These are phyloP conservation scores for Yarrowia bubula DNA, from an alignment of 805 yeast genomes.

Conservation along the genomic window DNA sequence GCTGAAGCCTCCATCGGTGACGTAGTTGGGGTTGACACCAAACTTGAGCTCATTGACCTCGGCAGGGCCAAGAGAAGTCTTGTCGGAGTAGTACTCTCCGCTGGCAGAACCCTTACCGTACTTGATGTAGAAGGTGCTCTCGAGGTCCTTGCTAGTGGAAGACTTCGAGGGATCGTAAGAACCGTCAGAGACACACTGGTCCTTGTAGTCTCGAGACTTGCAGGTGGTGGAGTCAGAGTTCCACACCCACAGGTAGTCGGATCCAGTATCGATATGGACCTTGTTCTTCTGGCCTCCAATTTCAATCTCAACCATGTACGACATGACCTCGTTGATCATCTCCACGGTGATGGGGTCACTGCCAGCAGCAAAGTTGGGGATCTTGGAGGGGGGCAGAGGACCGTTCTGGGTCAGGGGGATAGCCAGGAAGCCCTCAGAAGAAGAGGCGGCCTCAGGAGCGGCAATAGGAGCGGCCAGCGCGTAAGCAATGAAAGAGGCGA, in stretches of 20 bases:
- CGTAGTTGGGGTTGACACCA: neutral
- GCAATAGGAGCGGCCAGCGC: conserved; percentile 22
- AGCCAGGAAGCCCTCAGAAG: neutral
- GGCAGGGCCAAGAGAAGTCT: neutral
- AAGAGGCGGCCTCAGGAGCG: neutral
- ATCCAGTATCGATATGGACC: conserved; percentile 1
- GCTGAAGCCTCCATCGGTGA: neutral
- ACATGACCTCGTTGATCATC: conserved; percentile 29
- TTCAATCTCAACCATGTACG: conserved; percentile 35
- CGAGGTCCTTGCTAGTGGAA: neutral
- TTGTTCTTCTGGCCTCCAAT: conserved; percentile 44
- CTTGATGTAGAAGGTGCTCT: neutral
- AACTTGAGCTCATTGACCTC: neutral
- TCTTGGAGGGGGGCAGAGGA: neutral
- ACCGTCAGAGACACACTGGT: neutral
- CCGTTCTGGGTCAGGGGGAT: neutral
- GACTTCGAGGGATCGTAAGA: neutral
- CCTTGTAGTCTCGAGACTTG: neutral
- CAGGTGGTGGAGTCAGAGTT: conserved; percentile 43
- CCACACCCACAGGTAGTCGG: conserved; percentile 14
- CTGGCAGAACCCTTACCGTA: conserved; percentile 2
- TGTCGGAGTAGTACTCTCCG: neutral
- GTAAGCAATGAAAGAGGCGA: neutral
- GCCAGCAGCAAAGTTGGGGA: neutral
- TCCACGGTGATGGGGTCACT: neutral